A percentile compares a stretch with the other conserved stretches of the same genome.
Conservation (phyloP, 108 stramenopile species). For the Nitzschia inconspicua region DNA sequence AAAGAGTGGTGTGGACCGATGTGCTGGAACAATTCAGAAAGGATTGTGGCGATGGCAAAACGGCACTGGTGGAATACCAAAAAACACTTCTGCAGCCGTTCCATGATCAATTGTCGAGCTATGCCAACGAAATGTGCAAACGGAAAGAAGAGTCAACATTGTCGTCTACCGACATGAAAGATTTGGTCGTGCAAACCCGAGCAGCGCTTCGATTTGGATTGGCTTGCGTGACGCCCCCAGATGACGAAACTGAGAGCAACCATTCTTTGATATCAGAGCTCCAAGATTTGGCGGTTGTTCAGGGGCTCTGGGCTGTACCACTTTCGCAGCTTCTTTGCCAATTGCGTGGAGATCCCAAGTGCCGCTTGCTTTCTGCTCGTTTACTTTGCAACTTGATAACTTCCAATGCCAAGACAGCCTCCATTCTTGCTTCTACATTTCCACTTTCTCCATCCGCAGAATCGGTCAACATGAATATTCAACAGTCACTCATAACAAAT, state of each 20-base stretch:
- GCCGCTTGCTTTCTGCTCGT: conserved; percentile 47
- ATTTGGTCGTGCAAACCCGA: conserved; percentile 30
- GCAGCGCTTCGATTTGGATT: conserved; percentile 40
- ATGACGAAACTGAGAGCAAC: conserved; percentile 2
- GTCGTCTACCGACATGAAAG: conserved; percentile 2
- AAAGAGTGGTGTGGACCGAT: too few species aligned
- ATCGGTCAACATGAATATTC: conserved; percentile 29
- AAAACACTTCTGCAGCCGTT: too few species aligned
- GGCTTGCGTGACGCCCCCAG: conserved; percentile 16
- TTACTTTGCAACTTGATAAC: conserved; percentile 76
- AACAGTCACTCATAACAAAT: conserved; percentile 9
- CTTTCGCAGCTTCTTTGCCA: conserved; percentile 15
- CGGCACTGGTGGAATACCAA: too few species aligned
- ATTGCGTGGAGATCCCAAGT: conserved; percentile 35
- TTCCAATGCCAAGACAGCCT: conserved; percentile 42
- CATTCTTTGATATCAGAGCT: background rate
- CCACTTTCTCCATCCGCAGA: conserved; percentile 44
- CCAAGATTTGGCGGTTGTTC: conserved; percentile 14
- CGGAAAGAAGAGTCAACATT: background rate
- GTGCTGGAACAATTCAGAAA: too few species aligned
- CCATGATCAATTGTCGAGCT: conserved; percentile 3
- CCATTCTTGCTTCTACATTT: conserved; percentile 30
- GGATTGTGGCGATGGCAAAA: too few species aligned
- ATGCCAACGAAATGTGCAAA: conserved; percentile 2
- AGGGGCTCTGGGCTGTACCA: conserved; percentile 13